Percentiles rank a stretch among this genome's conserved stretches.
phyloP scores from a whole-genome alignment of 768 basidiomycete genomes.

The Rhizopogon vulgaris region DNA sequence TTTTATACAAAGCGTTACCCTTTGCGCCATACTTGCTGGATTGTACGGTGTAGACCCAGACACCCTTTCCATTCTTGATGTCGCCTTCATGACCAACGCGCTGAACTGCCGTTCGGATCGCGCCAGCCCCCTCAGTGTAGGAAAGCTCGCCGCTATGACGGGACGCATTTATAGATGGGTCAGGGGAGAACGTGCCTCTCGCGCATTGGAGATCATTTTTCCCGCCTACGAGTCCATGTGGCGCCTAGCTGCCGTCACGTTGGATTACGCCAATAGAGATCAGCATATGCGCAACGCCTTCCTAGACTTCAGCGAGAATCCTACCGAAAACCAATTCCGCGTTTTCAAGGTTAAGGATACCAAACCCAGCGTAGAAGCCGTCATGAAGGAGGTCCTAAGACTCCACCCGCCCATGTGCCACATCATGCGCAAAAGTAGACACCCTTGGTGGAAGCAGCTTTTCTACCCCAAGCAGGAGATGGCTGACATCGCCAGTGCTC shows the following conservation, averaged over 20 bases:
- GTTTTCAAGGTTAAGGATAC: slow-evolving; percentile 8
- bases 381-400: slow-evolving; percentile 23
- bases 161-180: slow-evolving; percentile 29
- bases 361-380: slow-evolving; percentile 16
- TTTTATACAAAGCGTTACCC: slow-evolving; percentile 39
- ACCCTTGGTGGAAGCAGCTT: slow-evolving; percentile 10
- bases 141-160: slow-evolving; percentile 30
- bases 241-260: slow-evolving; percentile 49
- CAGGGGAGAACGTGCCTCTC: slow-evolving; percentile 13
- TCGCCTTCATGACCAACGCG: slow-evolving; percentile 31
- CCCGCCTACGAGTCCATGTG: slow-evolving; percentile 60
- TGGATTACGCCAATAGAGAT: slow-evolving; percentile 26
- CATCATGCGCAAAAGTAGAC: slow-evolving; percentile 1
- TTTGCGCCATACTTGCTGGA: slow-evolving; percentile 36
- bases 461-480: slow-evolving; percentile 10
- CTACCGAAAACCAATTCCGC: slow-evolving; percentile 15
- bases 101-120: slow-evolving; percentile 25
- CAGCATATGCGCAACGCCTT: slow-evolving; percentile 24
- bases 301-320: slow-evolving; percentile 27
- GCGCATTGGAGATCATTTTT: slow-evolving; percentile 45
- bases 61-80: slow-evolving; percentile 23
- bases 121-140: neutral
- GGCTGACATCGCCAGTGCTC: slow-evolving; percentile 12
- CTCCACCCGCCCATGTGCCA: slow-evolving; percentile 20
- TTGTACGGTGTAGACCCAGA: slow-evolving; percentile 26